Conservation (phyloP, 257 asterid genomes). For the Phtheirospermum japonicum region DNA sequence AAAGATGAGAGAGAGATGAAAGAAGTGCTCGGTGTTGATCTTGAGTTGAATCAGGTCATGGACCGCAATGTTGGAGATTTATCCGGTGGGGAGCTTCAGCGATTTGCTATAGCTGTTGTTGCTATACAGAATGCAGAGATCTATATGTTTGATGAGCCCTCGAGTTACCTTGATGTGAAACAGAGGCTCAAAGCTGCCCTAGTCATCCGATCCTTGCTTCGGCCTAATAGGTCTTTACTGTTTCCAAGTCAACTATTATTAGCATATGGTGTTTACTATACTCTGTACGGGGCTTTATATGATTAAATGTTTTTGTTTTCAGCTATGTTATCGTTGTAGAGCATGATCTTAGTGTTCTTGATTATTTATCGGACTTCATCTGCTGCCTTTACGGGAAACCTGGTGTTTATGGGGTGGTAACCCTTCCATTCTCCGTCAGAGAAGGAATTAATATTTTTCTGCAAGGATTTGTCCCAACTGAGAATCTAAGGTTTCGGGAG, state of each 20-base stretch:
- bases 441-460: constrained; percentile 95
- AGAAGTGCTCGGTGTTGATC: constrained; percentile 68
- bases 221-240: constrained; percentile 63
- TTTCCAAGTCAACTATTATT: constrained; percentile 19
- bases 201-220: constrained; percentile 93
- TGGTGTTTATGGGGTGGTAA: constrained; percentile 95
- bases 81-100: constrained; percentile 99
- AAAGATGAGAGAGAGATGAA: constrained; percentile 91
- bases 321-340: constrained; percentile 96
- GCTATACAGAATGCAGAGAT: constrained; percentile 94
- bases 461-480: constrained; percentile 96
- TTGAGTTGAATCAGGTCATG: constrained; percentile 89
- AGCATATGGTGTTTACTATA: constrained; percentile 1
- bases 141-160: constrained; percentile 99
- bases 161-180: constrained; percentile 97
- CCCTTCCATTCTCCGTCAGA: constrained; percentile 97
- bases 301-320: constrained; percentile 30
- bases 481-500: constrained; percentile 86
- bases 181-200: constrained; percentile 99
- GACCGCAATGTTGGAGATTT: constrained; percentile 96
- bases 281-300: constrained; percentile 5
- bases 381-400: constrained; percentile 97
- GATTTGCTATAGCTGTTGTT: constrained; percentile 97
- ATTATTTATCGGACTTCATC: constrained; percentile 92
- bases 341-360: constrained; percentile 96